Percentiles rank a stretch among this genome's conserved stretches.
Evolutionary conservation across 2,329 filamentous ascomycete species (phyloP).

Genomic region (Aureobasidium zeae): DNA sequence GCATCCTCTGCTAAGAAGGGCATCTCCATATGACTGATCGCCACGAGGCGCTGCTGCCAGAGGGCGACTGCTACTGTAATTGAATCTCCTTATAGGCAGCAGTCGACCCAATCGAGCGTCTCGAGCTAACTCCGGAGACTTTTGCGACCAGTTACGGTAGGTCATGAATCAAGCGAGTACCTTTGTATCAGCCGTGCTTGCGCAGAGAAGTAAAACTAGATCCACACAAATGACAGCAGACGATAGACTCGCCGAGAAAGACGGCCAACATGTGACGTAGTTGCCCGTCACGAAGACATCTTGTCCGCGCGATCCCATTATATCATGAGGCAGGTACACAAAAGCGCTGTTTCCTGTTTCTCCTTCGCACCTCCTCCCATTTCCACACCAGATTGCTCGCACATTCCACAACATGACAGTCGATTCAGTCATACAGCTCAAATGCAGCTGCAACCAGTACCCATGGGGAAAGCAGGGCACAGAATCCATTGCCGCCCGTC

Average conservation of each 20-base stretch:
- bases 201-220: no score
- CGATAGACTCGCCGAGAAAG: constrained; percentile 9
- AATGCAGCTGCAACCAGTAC: constrained; percentile 52
- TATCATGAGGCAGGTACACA: no score
- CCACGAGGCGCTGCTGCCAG: no score
- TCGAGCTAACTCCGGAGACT: no score
- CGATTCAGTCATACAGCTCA: constrained; percentile 44
- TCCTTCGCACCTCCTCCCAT: background rate
- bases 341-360: background rate
- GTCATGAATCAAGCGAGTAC: no score
- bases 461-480: constrained; percentile 62
- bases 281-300: background rate
- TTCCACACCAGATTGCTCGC: background rate
- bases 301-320: constrained; percentile 9
- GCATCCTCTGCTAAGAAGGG: no score
- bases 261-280: constrained; percentile 1
- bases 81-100: no score
- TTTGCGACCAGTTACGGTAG: no score
- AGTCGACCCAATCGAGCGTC: no score
- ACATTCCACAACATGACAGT: constrained; percentile 32
- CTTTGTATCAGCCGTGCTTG: no score
- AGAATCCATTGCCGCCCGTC: constrained; percentile 54
- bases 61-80: no score
- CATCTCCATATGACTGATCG: no score
- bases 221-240: constrained; percentile 2